Evolutionary conservation across 139 green algal species (phyloP).

Genomic region (Chlamydomonas schloesseri): DNA sequence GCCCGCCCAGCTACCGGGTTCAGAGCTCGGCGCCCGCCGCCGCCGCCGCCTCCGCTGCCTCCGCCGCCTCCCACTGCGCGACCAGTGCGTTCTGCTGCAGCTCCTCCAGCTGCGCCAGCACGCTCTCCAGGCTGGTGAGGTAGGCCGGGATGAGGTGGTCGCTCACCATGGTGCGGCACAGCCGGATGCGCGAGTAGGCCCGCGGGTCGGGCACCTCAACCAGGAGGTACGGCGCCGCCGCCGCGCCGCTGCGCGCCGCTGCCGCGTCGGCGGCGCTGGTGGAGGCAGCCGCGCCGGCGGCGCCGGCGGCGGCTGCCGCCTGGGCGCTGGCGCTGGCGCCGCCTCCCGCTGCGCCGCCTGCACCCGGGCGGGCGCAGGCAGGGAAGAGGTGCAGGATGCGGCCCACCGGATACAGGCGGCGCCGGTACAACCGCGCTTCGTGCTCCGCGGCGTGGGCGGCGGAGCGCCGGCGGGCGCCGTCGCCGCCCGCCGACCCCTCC

Average conservation of each 20-base stretch:
- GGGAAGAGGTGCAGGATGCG: slow-evolving; percentile 89
- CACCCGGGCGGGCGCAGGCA: background rate
- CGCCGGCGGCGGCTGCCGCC: too few species aligned
- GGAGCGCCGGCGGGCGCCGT: background rate
- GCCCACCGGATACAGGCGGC: slow-evolving; percentile 82
- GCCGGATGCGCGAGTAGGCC: slow-evolving; percentile 76
- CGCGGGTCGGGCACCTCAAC: slow-evolving; percentile 62
- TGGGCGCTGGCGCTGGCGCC: background rate
- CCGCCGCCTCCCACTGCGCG: slow-evolving; percentile 12
- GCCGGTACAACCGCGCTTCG: slow-evolving; percentile 21
- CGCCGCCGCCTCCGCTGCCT: background rate
- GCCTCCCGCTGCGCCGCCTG: background rate
- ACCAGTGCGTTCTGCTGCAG: background rate
- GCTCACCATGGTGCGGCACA: slow-evolving; percentile 82
- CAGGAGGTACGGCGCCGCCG: slow-evolving; percentile 56
- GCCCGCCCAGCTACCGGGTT: too few species aligned
- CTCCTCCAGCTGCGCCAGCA: slow-evolving; percentile 58
- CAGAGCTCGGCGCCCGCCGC: background rate
- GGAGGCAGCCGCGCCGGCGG: background rate
- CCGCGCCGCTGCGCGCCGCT: background rate
- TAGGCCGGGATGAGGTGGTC: slow-evolving; percentile 88
- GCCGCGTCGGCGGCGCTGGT: background rate
- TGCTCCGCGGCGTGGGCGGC: slow-evolving; percentile 3
- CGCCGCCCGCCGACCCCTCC: too few species aligned
- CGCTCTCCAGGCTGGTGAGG: slow-evolving; percentile 69